phyloP scores from a whole-genome alignment of 768 basidiomycete species.

The Nidula microcarpa region DNA sequence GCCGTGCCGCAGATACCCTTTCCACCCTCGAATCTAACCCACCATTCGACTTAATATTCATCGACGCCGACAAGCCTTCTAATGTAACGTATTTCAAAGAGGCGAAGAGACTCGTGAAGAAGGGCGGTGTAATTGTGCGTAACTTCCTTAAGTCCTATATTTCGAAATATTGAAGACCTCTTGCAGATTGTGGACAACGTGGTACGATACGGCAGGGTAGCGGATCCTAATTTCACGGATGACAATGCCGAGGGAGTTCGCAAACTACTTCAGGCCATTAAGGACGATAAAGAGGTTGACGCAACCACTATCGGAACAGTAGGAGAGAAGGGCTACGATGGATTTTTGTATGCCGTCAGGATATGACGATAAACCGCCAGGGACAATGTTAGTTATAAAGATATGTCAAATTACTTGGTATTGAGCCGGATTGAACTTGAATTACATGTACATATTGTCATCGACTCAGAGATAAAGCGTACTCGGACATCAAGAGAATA shows the following conservation, averaged over 20 bases:
- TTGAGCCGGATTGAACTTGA: background rate
- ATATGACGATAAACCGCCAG: background rate
- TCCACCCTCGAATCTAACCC: slow-evolving; percentile 39
- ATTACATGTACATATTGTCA: no score
- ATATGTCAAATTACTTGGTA: background rate
- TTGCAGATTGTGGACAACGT: slow-evolving; percentile 61
- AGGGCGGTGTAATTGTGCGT: slow-evolving; percentile 61
- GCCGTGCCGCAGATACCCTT: slow-evolving; percentile 49
- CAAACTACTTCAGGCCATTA: slow-evolving; percentile 37
- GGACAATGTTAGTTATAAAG: background rate
- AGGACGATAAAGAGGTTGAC: slow-evolving; percentile 48
- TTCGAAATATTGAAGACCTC: background rate
- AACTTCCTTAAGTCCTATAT: background rate
- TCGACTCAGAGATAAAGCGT: no score
- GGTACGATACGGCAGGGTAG: slow-evolving; percentile 44
- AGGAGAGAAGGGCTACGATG: slow-evolving; percentile 52
- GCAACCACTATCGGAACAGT: slow-evolving; percentile 47
- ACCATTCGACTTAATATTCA: slow-evolving; percentile 66
- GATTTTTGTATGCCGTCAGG: slow-evolving; percentile 40
- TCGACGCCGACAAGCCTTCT: slow-evolving; percentile 66
- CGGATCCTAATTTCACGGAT: slow-evolving; percentile 32
- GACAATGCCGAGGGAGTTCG: slow-evolving; percentile 42
- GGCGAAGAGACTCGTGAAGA: slow-evolving; percentile 55
- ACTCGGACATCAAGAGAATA: no score
- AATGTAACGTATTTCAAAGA: slow-evolving; percentile 56